phyloP scores from a whole-genome alignment of 192 early-diverging fungal genomes.

The Oehlia diaphana region DNA sequence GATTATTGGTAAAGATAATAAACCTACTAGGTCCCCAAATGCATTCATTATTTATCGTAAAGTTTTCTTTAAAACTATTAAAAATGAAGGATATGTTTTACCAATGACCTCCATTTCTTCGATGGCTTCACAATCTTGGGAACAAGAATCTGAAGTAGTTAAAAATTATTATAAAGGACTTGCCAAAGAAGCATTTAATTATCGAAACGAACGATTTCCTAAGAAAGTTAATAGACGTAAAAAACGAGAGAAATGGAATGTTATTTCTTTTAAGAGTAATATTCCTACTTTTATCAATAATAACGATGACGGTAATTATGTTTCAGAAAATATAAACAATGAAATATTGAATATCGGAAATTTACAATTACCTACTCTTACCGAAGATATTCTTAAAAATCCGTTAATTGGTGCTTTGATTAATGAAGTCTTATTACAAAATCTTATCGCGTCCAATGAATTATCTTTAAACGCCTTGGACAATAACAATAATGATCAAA shows the following conservation, averaged over 20 bases:
- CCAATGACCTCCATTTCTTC: constrained; percentile 19
- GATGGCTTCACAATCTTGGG: constrained; percentile 14
- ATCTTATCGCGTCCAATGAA: not conserved
- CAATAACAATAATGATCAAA: not conserved
- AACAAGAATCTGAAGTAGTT: not conserved
- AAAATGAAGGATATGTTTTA: not conserved
- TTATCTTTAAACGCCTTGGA: not conserved
- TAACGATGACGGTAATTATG: not conserved
- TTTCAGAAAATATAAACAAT: not conserved
- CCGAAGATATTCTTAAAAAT: not conserved
- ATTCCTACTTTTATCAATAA: not conserved
- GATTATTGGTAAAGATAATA: not conserved
- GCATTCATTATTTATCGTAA: constrained; percentile 9
- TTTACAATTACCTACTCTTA: no score
- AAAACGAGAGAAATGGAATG: not conserved
- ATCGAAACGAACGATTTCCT: not conserved
- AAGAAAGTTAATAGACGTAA: not conserved
- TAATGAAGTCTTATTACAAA: not conserved
- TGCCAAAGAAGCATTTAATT: constrained; percentile 5
- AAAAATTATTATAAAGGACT: not conserved
- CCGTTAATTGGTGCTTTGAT: not conserved
- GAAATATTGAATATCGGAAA: no score
- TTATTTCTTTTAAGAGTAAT: not conserved
- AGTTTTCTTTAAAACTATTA: not conserved
- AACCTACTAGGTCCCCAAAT: not conserved